phyloP scores from a whole-genome alignment of 352 stramenopile genomes.

The Phytophthora pistaciae region DNA sequence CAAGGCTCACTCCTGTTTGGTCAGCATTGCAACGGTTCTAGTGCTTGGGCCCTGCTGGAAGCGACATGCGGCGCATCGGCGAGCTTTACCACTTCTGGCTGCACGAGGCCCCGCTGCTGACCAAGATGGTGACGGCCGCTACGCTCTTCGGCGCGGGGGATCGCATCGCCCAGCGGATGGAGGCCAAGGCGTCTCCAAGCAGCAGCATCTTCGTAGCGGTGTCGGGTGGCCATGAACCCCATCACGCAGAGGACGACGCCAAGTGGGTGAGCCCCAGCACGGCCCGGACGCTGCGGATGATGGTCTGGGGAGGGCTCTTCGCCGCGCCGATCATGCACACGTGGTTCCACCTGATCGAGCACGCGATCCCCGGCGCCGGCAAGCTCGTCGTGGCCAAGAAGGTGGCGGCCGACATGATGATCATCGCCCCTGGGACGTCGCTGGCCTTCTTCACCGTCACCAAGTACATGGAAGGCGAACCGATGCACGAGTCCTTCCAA shows the following conservation, averaged over 20 bases:
- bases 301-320: constrained; percentile 85
- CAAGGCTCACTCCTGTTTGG: constrained; percentile 4
- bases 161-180: constrained; percentile 53
- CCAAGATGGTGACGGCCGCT: constrained; percentile 60
- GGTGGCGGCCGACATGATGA: constrained; percentile 46
- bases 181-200: constrained; percentile 8
- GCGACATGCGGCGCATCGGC: constrained; percentile 34
- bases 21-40: background rate
- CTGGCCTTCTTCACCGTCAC: constrained; percentile 44
- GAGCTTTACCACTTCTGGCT: constrained; percentile 56
- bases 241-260: background rate
- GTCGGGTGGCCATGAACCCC: constrained; percentile 2
- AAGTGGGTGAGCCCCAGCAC: constrained; percentile 22
- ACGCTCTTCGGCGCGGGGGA: constrained; percentile 62
- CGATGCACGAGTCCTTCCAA: constrained; percentile 31
- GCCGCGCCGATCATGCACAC: constrained; percentile 88
- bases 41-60: background rate
- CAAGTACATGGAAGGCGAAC: constrained; percentile 43
- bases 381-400: constrained; percentile 43
- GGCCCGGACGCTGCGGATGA: constrained; percentile 70
- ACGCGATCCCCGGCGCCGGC: constrained; percentile 31
- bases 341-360: constrained; percentile 88
- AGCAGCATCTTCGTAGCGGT: constrained; percentile 18
- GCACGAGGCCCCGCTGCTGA: constrained; percentile 56
- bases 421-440: constrained; percentile 41